Conservation (phyloP, 345 rosid species). For the Citrus unshiu region DNA sequence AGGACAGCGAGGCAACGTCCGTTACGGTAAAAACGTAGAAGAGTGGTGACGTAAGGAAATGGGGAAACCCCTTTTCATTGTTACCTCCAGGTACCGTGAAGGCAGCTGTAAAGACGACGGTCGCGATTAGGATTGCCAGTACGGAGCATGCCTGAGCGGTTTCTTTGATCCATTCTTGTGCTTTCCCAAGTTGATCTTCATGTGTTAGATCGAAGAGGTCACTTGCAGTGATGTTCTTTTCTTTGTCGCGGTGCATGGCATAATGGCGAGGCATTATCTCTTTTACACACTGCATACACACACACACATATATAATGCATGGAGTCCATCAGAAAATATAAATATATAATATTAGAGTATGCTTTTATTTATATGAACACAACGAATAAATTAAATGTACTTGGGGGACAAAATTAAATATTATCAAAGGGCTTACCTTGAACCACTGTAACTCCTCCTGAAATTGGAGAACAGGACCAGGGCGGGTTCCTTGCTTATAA, state of each 20-base stretch:
- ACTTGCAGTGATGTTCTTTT: background rate
- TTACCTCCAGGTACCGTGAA: background rate
- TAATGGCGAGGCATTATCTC: background rate
- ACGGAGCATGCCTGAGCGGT: background rate
- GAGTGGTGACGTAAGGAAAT: constrained; percentile 6
- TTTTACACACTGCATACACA: background rate
- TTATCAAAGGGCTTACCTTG: background rate
- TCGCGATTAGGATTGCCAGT: background rate
- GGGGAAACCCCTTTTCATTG: constrained; percentile 8
- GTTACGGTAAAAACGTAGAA: constrained; percentile 17
- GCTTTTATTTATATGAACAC: too few species aligned
- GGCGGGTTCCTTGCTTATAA: background rate
- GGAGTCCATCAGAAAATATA: background rate
- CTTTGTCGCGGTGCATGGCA: background rate
- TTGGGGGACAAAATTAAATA: too few species aligned
- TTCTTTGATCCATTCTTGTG: background rate
- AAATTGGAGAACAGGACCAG: constrained; percentile 4
- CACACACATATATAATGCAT: background rate
- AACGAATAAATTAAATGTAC: background rate
- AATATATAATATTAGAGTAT: background rate
- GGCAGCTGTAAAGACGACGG: background rate
- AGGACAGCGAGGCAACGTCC: constrained; percentile 17
- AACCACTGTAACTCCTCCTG: constrained; percentile 1
- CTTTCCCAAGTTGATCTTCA: background rate
- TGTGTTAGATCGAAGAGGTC: background rate